Conservation (phyloP, 2,329 filamentous ascomycete genomes). For the Verticillium isaacii region DNA sequence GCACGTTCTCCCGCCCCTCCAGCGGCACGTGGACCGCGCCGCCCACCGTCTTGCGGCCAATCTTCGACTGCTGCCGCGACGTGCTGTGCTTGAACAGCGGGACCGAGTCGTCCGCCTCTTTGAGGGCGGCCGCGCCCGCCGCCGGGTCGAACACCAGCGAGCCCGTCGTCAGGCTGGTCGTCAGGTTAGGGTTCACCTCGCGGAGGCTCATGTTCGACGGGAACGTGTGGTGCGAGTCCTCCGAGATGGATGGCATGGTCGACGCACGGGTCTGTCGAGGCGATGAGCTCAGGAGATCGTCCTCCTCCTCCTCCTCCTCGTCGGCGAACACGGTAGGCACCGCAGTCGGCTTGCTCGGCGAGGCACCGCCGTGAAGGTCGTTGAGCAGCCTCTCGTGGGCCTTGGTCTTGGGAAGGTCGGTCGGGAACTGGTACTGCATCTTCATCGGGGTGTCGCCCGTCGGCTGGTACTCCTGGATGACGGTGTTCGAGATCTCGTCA, state of each 20-base stretch:
- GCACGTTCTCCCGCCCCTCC: conserved; percentile 49
- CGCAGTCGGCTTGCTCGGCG: conserved; percentile 16
- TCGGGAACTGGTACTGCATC: conserved; percentile 74
- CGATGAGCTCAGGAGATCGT: background rate
- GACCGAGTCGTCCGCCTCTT: conserved; percentile 17
- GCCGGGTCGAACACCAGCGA: conserved; percentile 35
- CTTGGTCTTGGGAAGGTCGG: conserved; percentile 68
- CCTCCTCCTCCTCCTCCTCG: conserved; percentile 13
- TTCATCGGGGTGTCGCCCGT: conserved; percentile 87
- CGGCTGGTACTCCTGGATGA: conserved; percentile 73
- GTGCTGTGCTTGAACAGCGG: conserved; percentile 39
- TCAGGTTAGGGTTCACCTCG: conserved; percentile 47
- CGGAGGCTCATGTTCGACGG: conserved; percentile 42
- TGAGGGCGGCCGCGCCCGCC: conserved; percentile 22
- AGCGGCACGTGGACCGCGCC: conserved; percentile 18
- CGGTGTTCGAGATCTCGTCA: conserved; percentile 57
- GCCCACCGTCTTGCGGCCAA: conserved; percentile 27
- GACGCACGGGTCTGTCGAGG: conserved; percentile 6
- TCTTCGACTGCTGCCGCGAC: background rate
- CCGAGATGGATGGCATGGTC: conserved; percentile 11
- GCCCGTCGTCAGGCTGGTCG: conserved; percentile 32
- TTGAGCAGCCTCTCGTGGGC: conserved; percentile 40
- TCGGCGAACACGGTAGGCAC: conserved; percentile 34
- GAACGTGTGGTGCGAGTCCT: conserved; percentile 12
- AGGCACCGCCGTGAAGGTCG: conserved; percentile 27